Conservation (phyloP, 306 rosid genomes). For the Cicer arietinum region DNA sequence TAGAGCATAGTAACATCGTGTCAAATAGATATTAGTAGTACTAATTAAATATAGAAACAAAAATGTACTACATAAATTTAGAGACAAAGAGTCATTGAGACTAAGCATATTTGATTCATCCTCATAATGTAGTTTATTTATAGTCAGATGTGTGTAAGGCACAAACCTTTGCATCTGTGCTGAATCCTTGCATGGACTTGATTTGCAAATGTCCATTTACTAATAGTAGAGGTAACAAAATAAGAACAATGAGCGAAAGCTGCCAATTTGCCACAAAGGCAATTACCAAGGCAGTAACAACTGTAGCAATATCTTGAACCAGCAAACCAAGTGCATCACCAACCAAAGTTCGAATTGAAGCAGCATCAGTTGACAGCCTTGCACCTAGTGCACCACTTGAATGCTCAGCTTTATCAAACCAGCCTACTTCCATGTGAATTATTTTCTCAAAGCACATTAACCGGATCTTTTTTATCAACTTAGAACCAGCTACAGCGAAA, state of each 20-base stretch:
- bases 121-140: background rate
- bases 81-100: constrained; percentile 3
- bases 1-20: background rate
- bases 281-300: constrained; percentile 63
- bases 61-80: background rate
- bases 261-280: constrained; percentile 74
- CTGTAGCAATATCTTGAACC: constrained; percentile 61
- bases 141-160: constrained; percentile 29
- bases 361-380: constrained; percentile 76
- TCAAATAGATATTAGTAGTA: constrained; percentile 3
- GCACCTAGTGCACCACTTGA: constrained; percentile 81
- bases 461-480: constrained; percentile 63
- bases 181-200: constrained; percentile 65
- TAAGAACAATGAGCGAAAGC: constrained; percentile 66
- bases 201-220: constrained; percentile 63
- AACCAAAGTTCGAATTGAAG: constrained; percentile 60
- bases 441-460: constrained; percentile 70
- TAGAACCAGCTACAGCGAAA: constrained; percentile 73
- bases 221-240: constrained; percentile 61
- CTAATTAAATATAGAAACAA: background rate
- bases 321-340: constrained; percentile 76
- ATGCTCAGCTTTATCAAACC: constrained; percentile 77
- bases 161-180: constrained; percentile 71
- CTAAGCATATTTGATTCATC: constrained; percentile 16
- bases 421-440: constrained; percentile 74